Evolutionary conservation across 2,329 filamentous ascomycete genomes (phyloP), one percentile per base, ranked within the genome.

Genomic region (Cercospora citrullina): DNA sequence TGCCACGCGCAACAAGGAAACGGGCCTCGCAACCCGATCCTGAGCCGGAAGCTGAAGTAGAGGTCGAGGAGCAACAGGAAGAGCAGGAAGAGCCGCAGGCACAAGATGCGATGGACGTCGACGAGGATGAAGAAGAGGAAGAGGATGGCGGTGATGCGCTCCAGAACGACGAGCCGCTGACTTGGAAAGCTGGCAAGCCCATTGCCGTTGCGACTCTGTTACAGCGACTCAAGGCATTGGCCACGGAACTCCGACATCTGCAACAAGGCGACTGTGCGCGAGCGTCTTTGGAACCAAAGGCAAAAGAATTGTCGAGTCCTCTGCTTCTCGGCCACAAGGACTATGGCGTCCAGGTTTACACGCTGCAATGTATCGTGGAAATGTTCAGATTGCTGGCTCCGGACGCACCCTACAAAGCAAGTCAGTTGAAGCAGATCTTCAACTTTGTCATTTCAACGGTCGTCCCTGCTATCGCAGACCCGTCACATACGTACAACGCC

Each of bases 361-460:
- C 92, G 33, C 90, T 93, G 53, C 92, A 92, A 76, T 98, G 94
- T 79, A 85, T 98, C 69, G 93, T 97, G 64, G 95, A 99, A 79
- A 91, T 99, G 73, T 87, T 99, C 77, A 90, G 92, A 75, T 86
- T 99, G 66, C 97, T 93, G 81, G 95, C 95, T 30, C 95, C 95
- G 0, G 90, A 98, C 84, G 95, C 95, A 78, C 95, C 95, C 18
- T 98, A 96, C 80, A 96, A 93, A 26, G 89, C 88, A 48, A 89
- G 91, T 68, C 94, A 98, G 82, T 86, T 98, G 71, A 97, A 96
- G 93, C 93, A 96, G 81, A 94, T 98, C 78, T 99, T 98, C 82
- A 90, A 89, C 30, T 87, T 97, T 69, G 93, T 97, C 77, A 88
- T 97, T 74, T 90, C 88, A 67, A 89, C 90, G 60, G 91, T 96